Evolutionary conservation across 2,329 filamentous ascomycete species (phyloP).

Genomic region (Colletotrichum falcatum): DNA sequence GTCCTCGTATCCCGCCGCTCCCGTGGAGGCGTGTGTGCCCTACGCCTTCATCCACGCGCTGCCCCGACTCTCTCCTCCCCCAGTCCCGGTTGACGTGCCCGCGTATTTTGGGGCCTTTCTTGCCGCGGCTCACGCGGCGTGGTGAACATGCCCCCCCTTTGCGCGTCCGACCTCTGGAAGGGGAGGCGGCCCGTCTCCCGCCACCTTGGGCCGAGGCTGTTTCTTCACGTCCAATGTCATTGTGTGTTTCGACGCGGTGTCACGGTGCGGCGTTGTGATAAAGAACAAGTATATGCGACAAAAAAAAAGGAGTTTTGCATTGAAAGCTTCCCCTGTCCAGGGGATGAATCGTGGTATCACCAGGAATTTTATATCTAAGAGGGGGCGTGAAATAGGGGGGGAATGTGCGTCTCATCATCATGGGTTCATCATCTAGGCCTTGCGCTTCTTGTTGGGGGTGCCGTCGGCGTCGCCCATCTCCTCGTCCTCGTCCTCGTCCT

Average conservation of each 20-base stretch:
- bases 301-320: conserved; percentile 25
- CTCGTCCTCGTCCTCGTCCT: conserved; percentile 60
- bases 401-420: conserved; percentile 16
- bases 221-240: too few relatives aligned
- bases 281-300: conserved; percentile 1
- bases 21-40: background rate
- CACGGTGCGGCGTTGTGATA: background rate
- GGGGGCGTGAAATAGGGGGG: background rate
- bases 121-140: too few relatives aligned
- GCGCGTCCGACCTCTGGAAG: too few relatives aligned
- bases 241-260: too few relatives aligned
- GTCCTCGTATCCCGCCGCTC: background rate
- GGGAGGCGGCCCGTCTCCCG: too few relatives aligned
- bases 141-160: too few relatives aligned
- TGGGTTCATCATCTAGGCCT: conserved; percentile 18
- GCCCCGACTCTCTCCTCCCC: too few relatives aligned
- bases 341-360: conserved; percentile 35
- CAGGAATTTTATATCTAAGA: conserved; percentile 21
- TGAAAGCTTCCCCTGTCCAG: conserved; percentile 10
- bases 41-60: too few relatives aligned
- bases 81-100: too few relatives aligned
- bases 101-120: too few relatives aligned
- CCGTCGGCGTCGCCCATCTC: conserved; percentile 56
- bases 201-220: too few relatives aligned
- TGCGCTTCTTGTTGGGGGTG: conserved; percentile 57